Base-by-base conservation (phyloP, 768 basidiomycete genomes). In the Lentinula guzmanii region DNA sequence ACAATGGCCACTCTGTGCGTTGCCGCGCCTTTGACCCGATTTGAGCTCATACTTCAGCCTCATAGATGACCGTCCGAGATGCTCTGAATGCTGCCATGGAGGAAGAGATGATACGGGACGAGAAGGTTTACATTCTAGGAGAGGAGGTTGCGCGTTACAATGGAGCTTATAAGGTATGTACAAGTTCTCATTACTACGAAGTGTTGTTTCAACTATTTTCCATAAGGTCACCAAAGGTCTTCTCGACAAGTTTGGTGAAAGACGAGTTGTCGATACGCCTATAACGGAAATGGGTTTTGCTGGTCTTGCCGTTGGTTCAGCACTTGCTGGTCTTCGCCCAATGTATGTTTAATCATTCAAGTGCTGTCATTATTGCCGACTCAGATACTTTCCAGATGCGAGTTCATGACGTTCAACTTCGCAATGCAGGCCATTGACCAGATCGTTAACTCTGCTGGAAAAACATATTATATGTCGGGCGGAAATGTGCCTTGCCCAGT, bases 391-490 rank as follows among this genome's bases (percentile, higher is more conserved):
- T 50, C 59, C 62, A 94, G 92, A 70, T 98, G 95, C 83, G 96
- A 98, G 81, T 99, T 98, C 81, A 98, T 98, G 96, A 98, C 96
- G 15, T 98, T 96, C 83, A 98, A 99, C 83, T 98, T 99, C 73
- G 96, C 96, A 66, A 99, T 98, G 96, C 94, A 95, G 77, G 95
- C 97, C 62, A 98, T 99, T 74, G 97, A 99, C 79, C 97, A 99
- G 71, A 99, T 99, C 65, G 94, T 99, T 76, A 99, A 99, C 84
- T 98, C 97, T n/a, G 97, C 91, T 60, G 97, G 93, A 63, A 99
- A 98, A 82, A 99, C 97, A 4, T 95, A 98, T 77, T 99, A 99
- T 85, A 99, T 99, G 97, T 98, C 97, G 42, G 97, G 97, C 62
- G 97, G 97, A 65, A 98, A 95, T 70, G 95, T 98, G 16, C 92